These are phyloP conservation scores for Quercus alba DNA, from an alignment of 306 rosid genomes.

Conservation along the genomic window DNA sequence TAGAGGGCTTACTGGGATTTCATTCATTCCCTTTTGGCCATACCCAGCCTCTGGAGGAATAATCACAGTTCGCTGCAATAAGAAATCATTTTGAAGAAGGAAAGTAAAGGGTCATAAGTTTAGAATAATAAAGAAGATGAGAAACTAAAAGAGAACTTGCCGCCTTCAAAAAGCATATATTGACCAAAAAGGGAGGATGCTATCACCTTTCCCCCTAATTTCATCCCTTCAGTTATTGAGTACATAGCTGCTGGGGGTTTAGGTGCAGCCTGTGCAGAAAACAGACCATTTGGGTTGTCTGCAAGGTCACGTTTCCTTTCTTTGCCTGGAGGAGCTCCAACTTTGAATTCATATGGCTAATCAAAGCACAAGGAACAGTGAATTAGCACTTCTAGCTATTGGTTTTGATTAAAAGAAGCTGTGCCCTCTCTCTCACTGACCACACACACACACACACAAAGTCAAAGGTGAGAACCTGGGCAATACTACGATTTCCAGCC, in stretches of 20 bases:
- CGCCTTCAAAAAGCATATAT: not conserved
- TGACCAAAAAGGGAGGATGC: not conserved
- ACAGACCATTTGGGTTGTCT: slow-evolving; percentile 87
- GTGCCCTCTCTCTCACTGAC: not conserved
- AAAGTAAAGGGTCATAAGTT: not conserved
- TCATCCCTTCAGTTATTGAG: slow-evolving; percentile 76
- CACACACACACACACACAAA: not conserved
- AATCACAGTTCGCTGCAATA: slow-evolving; percentile 76
- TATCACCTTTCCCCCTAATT: slow-evolving; percentile 82
- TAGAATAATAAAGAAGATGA: not conserved
- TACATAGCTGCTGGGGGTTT: slow-evolving; percentile 93
- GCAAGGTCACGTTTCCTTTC: slow-evolving; percentile 92
- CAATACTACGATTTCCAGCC: slow-evolving; percentile 83
- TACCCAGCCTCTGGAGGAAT: slow-evolving; percentile 89
- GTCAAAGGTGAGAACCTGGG: slow-evolving; percentile 56
- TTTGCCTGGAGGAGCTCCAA: slow-evolving; percentile 86
- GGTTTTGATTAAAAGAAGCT: not conserved
- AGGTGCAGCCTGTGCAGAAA: slow-evolving; percentile 97
- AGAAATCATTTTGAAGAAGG: not conserved
- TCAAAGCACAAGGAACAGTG: slow-evolving; percentile 25
- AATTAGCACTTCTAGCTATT: slow-evolving; percentile 4
- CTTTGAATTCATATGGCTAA: slow-evolving; percentile 86
- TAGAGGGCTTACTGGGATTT: slow-evolving; percentile 68
- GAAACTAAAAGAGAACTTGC: slow-evolving; percentile 1
- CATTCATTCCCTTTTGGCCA: slow-evolving; percentile 79